Percentiles rank a stretch among this genome's conserved stretches.
phyloP scores from a whole-genome alignment of 2,329 filamentous ascomycete genomes.

The Zelopaecilomyces penicillatus region DNA sequence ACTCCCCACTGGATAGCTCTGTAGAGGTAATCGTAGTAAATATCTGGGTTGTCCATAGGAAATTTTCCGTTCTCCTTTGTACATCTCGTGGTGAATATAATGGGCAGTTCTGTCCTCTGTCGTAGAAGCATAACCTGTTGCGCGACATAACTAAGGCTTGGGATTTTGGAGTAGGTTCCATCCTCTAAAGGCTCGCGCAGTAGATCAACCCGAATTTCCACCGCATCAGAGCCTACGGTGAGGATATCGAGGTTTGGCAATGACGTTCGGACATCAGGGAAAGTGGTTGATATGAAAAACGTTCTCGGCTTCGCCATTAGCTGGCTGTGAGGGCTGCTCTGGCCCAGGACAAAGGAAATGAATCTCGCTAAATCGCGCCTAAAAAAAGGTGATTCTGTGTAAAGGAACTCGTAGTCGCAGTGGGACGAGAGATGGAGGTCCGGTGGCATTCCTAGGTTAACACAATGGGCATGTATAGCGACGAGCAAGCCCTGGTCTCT shows the following conservation, averaged over 20 bases:
- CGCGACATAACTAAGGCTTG: constrained; percentile 75
- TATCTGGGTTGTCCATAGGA: constrained; percentile 67
- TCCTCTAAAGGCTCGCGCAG: constrained; percentile 61
- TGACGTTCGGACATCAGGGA: constrained; percentile 75
- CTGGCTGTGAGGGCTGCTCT: constrained; percentile 69
- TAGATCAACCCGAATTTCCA: constrained; percentile 77
- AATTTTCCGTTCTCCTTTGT: constrained; percentile 76
- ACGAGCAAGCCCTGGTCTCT: constrained; percentile 53
- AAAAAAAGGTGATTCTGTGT: constrained; percentile 63
- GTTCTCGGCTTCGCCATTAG: constrained; percentile 70
- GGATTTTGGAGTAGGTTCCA: constrained; percentile 55
- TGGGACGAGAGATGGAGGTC: constrained; percentile 54
- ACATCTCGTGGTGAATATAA: constrained; percentile 81
- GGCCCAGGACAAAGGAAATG: constrained; percentile 69
- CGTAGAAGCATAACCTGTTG: constrained; percentile 79
- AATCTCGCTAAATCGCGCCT: constrained; percentile 71
- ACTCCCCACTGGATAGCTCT: constrained; percentile 82
- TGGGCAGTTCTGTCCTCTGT: constrained; percentile 78
- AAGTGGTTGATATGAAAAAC: constrained; percentile 81
- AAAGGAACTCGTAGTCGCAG: constrained; percentile 83
- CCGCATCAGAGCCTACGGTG: constrained; percentile 77
- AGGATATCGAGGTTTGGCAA: constrained; percentile 80
- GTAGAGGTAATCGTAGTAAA: constrained; percentile 74
- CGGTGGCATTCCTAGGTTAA: constrained; percentile 62
- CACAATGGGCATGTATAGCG: constrained; percentile 68